Evolutionary conservation across 176 grass and related monocot genomes (phyloP).

Genomic region (Dendrocalamus sinicus): DNA sequence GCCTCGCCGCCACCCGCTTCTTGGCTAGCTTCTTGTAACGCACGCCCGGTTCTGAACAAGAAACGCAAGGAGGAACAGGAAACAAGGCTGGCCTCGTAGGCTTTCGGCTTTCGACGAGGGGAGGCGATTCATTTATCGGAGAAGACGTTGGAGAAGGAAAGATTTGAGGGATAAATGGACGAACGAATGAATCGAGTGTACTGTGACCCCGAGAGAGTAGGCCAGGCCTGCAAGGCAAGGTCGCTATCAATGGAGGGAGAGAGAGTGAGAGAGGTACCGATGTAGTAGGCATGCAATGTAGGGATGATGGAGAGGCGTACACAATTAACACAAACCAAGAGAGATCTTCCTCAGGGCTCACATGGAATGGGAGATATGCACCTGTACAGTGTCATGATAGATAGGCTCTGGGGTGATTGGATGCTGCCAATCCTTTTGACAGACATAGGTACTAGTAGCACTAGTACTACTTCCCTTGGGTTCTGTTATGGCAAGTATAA

Average conservation of each 20-base stretch:
- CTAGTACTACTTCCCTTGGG: not conserved
- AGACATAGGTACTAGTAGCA: not conserved
- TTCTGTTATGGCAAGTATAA: too few relatives aligned
- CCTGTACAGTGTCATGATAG: conserved; percentile 1
- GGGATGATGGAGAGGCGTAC: not conserved
- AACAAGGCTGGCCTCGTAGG: conserved; percentile 21
- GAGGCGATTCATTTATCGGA: conserved; percentile 40
- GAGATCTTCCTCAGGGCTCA: conserved; percentile 24
- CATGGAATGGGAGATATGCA: conserved; percentile 10
- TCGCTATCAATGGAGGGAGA: conserved; percentile 12
- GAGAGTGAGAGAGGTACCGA: not conserved
- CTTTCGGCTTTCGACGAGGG: conserved; percentile 19
- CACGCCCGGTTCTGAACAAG: not conserved
- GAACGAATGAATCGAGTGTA: not conserved
- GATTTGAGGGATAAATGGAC: conserved; percentile 7
- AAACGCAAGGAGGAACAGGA: not conserved
- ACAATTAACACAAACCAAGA: not conserved
- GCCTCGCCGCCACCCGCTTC: not conserved
- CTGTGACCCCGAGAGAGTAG: not conserved
- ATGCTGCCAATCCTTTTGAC: not conserved
- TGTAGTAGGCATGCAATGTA: not conserved
- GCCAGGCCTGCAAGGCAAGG: conserved; percentile 13
- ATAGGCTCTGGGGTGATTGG: too few relatives aligned
- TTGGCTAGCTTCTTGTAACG: not conserved
- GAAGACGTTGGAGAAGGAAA: not conserved